Evolutionary conservation across 192 early-diverging fungal species (phyloP).

Genomic region (Phlyctochytrium bullatum): DNA sequence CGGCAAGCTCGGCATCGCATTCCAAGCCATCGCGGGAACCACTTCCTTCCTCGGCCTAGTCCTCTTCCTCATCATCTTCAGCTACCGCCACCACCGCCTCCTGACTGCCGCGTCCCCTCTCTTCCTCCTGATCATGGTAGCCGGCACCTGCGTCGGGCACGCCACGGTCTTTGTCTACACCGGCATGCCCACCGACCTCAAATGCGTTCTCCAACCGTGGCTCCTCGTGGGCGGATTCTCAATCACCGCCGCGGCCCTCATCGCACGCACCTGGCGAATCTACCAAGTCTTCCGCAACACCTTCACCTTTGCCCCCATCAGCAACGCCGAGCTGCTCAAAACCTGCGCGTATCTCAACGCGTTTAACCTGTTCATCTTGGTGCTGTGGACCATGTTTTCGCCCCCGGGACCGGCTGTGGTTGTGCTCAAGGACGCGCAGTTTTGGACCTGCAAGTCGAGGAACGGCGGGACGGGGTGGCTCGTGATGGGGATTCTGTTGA

Average conservation of each 20-base stretch:
- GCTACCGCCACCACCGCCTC: not conserved
- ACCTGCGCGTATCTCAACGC: not conserved
- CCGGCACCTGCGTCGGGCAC: not conserved
- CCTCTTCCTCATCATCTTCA: not conserved
- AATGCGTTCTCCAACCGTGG: conserved; percentile 24
- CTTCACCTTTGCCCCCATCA: not conserved
- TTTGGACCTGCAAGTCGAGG: not conserved
- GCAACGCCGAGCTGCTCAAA: not conserved
- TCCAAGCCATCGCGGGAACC: not conserved
- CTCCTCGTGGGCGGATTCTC: conserved; percentile 13
- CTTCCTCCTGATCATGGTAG: not conserved
- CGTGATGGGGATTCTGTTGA: not conserved
- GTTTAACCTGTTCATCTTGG: not conserved
- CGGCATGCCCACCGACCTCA: conserved; percentile 8
- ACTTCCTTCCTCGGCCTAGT: not conserved
- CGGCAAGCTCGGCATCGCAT: not conserved
- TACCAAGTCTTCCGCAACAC: not conserved
- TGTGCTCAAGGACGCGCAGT: not conserved
- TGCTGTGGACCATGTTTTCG: not conserved
- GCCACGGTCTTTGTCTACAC: conserved; percentile 7
- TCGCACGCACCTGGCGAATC: not conserved
- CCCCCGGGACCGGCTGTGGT: not conserved
- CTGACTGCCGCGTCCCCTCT: not conserved
- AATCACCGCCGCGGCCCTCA: conserved; percentile 6
- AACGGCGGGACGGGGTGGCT: not conserved